Evolutionary conservation across 768 basidiomycete species (phyloP), one percentile per base, ranked within the genome.

Genomic region (Pulveroboletus sp.): DNA sequence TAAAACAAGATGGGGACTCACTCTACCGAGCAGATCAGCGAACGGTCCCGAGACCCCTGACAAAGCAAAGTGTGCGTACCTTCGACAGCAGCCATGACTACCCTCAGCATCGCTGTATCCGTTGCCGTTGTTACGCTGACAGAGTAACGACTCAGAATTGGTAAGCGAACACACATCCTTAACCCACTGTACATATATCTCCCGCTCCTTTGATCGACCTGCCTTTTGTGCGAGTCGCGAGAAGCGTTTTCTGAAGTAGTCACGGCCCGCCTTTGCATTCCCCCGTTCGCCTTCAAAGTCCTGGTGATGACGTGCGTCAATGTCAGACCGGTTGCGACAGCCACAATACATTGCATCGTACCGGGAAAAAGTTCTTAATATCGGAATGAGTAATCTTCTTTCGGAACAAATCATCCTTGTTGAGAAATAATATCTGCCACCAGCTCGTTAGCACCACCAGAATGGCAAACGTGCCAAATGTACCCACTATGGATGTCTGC

Each of bases 21-120:
- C 86, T 86, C 85, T 87, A 58, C 35, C n/a, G 14, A 56, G 56
- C 47, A 49, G 24, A 54, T 63, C 50, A 59, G 60, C 31, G 2
- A 4, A 39, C 2, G 36, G 35, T 50, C 49, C 54, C 41, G 4
- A 31, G 10, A 37, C 6, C 6, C 13, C 23, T 20, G 22, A 11
- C 22, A 51, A 38, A 32, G 9, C 22, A 51, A 38, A 32, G 9
- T 31, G 42, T 47, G 75, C 82, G 59, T 54, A 90, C 90, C 91
- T 93, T 93, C 89, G 43, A 93, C 91, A 53, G 93, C 93, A 55
- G 89, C 89, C 93, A 95, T 95, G 14, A 97, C 89, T 17, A 94
- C 89, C 59, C 87, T 76, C 43, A 94, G 70, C 76, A 93, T 78
- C 17, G 80, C 88, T 2, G 91, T 93, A 72, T 94, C 92, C 19